Conservation (phyloP, 106 monocot genomes). For the Ottelia alismoides region DNA sequence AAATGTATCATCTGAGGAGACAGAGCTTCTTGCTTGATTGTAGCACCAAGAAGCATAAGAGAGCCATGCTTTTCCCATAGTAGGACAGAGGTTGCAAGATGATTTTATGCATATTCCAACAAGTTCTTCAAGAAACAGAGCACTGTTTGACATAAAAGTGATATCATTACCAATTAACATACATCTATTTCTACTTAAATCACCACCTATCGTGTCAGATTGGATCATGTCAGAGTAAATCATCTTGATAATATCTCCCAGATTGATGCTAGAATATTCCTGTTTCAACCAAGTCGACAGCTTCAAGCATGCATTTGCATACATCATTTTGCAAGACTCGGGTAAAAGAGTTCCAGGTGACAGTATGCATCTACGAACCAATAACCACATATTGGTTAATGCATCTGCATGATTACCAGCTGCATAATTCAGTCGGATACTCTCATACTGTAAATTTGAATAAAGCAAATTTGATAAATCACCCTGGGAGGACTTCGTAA, state of each 20-base stretch:
- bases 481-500: slow-evolving; percentile 14
- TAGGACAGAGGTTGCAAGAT: slow-evolving; percentile 55
- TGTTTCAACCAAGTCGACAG: slow-evolving; percentile 60
- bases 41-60: slow-evolving; percentile 99
- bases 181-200: slow-evolving; percentile 8
- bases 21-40: slow-evolving; percentile 51
- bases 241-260: slow-evolving; percentile 42
- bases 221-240: slow-evolving; percentile 43
- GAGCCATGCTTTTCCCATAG: slow-evolving; percentile 82
- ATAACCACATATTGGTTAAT: slow-evolving; percentile 55
- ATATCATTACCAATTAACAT: slow-evolving; percentile 4
- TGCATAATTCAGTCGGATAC: slow-evolving; percentile 54
- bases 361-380: slow-evolving; percentile 31
- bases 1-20: slow-evolving; percentile 20
- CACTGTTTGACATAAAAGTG: slow-evolving; percentile 15
- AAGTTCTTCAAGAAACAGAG: slow-evolving; percentile 53
- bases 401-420: slow-evolving; percentile 71
- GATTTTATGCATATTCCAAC: slow-evolving; percentile 49
- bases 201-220: slow-evolving; percentile 3
- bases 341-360: slow-evolving; percentile 16
- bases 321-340: slow-evolving; percentile 21
- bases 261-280: slow-evolving; percentile 21
- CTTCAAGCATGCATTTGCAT: slow-evolving; percentile 93
- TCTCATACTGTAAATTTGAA: slow-evolving; percentile 56
- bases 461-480: slow-evolving; percentile 29